Percentiles rank a stretch among this genome's conserved stretches.
Conservation (phyloP, 345 rosid species). For the Corymbia maculata region DNA sequence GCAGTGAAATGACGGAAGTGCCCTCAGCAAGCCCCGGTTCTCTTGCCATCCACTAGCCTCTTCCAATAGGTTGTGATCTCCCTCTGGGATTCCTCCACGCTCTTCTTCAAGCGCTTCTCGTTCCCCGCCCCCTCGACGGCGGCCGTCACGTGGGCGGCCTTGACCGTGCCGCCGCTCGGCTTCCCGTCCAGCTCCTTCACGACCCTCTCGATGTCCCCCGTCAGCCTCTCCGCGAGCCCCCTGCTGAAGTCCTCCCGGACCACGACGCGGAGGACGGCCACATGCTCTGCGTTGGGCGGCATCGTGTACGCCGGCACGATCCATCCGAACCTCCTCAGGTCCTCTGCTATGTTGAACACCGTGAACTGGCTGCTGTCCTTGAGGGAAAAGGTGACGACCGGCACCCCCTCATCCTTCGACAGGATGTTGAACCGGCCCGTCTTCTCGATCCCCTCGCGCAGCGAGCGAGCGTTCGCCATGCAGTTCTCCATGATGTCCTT, state of each 20-base stretch:
- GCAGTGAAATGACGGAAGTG: accelerated
- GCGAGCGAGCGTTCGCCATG: constrained; percentile 15
- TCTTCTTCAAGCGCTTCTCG: constrained; percentile 22
- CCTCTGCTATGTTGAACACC: constrained; percentile 34
- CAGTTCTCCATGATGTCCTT: constrained; percentile 35
- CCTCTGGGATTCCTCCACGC: constrained; percentile 28
- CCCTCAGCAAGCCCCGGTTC: constrained; percentile 28
- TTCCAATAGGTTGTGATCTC: constrained; percentile 53
- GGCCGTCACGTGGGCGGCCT: constrained; percentile 11
- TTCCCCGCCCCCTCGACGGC: neutral
- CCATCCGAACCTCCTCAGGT: constrained; percentile 59
- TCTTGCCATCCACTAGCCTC: constrained; percentile 33
- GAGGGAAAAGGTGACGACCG: constrained; percentile 39
- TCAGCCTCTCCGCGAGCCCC: constrained; percentile 57
- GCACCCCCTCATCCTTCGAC: constrained; percentile 36
- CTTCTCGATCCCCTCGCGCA: constrained; percentile 25
- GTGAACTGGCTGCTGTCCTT: constrained; percentile 17
- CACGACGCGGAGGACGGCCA: constrained; percentile 78
- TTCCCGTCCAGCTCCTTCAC: constrained; percentile 46
- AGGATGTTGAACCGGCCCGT: constrained; percentile 30
- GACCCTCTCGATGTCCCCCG: constrained; percentile 41
- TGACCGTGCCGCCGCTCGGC: constrained; percentile 7
- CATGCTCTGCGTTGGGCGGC: constrained; percentile 78
- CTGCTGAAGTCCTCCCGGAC: constrained; percentile 77
- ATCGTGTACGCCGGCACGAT: constrained; percentile 84